Percentiles rank a stretch among this genome's conserved stretches.
These are phyloP conservation scores for Backusella tuberculispora DNA, from an alignment of 192 early-diverging fungal species.

Conservation along the genomic window DNA sequence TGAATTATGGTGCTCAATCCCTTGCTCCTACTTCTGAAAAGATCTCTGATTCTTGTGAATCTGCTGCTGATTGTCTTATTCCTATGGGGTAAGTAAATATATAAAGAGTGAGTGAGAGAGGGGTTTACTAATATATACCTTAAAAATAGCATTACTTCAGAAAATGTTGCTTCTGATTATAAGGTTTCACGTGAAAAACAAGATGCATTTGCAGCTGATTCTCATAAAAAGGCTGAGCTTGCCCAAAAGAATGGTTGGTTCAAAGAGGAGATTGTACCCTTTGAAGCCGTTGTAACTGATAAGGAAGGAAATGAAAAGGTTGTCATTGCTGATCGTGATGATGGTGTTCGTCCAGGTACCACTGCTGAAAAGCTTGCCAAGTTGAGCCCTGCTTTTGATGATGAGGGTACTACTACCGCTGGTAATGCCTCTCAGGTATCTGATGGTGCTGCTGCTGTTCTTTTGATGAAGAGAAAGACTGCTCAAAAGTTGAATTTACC, in stretches of 20 bases:
- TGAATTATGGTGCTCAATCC: slow-evolving; percentile 77
- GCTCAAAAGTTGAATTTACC: slow-evolving; percentile 56
- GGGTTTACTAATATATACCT: background rate
- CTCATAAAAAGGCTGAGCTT: slow-evolving; percentile 77
- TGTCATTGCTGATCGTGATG: slow-evolving; percentile 56
- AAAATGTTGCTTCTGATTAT: slow-evolving; percentile 80
- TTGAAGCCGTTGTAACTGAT: slow-evolving; percentile 53
- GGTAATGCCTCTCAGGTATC: slow-evolving; percentile 83
- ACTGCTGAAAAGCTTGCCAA: slow-evolving; percentile 87
- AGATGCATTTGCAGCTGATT: slow-evolving; percentile 74
- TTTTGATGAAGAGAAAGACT: slow-evolving; percentile 71
- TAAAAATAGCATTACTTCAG: slow-evolving; percentile 66
- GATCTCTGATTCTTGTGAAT: slow-evolving; percentile 67
- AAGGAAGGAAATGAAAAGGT: slow-evolving; percentile 70
- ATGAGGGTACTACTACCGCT: slow-evolving; percentile 91
- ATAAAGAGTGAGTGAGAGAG: background rate
- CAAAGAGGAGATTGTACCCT: slow-evolving; percentile 70
- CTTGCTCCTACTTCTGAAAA: slow-evolving; percentile 76
- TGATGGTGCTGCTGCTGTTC: slow-evolving; percentile 77
- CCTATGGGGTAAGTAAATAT: slow-evolving; percentile 65
- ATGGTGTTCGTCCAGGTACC: slow-evolving; percentile 72
- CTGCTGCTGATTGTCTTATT: slow-evolving; percentile 82
- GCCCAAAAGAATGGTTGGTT: slow-evolving; percentile 64
- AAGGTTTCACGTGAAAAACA: slow-evolving; percentile 81
- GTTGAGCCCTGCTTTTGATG: slow-evolving; percentile 86